phyloP scores from a whole-genome alignment of 164 flowering plant species.

The Kalanchoe fedtschenkoi region DNA sequence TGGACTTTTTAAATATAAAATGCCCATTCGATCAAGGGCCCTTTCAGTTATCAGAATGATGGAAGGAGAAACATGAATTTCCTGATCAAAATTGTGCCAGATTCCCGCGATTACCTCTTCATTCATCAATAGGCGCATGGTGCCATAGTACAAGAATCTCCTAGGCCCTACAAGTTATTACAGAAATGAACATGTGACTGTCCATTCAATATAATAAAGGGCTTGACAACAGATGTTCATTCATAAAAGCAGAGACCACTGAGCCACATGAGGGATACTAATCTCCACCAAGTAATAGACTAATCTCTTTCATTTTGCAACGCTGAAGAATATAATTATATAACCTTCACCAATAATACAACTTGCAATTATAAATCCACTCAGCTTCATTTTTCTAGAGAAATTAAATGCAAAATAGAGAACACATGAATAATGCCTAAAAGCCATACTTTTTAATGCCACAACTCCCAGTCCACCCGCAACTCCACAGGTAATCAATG shows the following conservation, averaged over 20 bases:
- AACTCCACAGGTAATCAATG: conserved; percentile 37
- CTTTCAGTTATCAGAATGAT: neutral
- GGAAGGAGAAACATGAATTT: neutral
- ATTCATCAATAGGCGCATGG: conserved; percentile 29
- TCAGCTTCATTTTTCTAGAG: neutral
- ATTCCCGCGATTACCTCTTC: conserved; percentile 26
- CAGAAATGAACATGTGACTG: neutral
- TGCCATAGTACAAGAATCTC: conserved; percentile 44
- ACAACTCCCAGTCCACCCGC: conserved; percentile 49
- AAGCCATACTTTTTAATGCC: conserved; percentile 44
- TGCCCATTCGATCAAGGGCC: neutral
- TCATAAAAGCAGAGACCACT: neutral
- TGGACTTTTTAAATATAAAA: too few species aligned
- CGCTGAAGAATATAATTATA: neutral
- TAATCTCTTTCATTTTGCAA: neutral
- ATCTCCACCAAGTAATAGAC: neutral
- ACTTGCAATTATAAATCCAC: neutral
- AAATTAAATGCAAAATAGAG: too few species aligned
- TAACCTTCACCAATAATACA: neutral
- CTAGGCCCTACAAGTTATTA: conserved; percentile 54
- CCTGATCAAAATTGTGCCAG: neutral
- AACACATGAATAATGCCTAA: neutral
- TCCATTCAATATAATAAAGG: neutral
- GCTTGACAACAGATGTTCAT: neutral
- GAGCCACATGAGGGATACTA: neutral